A percentile compares a stretch with the other conserved stretches of the same genome.
phyloP scores from a whole-genome alignment of 495 filamentous ascomycete species.

The Lichina pygmaea region DNA sequence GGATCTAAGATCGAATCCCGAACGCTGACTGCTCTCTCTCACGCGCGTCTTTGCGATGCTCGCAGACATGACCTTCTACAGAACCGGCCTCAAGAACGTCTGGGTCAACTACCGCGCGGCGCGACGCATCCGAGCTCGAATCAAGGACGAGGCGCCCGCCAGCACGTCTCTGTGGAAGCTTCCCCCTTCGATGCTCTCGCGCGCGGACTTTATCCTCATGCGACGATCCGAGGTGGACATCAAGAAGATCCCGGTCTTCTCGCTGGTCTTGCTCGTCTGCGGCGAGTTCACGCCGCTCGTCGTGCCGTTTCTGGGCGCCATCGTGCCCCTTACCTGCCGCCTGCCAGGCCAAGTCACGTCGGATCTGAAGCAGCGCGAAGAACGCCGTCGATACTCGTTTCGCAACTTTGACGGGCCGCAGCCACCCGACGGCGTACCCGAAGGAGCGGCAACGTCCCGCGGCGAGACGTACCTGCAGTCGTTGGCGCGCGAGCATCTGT shows the following conservation, averaged over 20 bases:
- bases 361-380: slow-evolving; percentile 22
- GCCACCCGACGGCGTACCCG: background rate
- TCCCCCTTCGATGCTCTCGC: slow-evolving; percentile 14
- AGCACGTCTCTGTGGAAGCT: slow-evolving; percentile 8
- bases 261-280: slow-evolving; percentile 38
- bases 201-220: slow-evolving; percentile 38
- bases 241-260: slow-evolving; percentile 49
- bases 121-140: slow-evolving; percentile 17
- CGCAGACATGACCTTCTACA: slow-evolving; percentile 45
- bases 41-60: background rate
- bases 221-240: slow-evolving; percentile 39
- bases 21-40: background rate
- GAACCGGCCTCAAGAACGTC: slow-evolving; percentile 48
- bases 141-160: slow-evolving; percentile 4
- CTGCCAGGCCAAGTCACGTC: slow-evolving; percentile 43
- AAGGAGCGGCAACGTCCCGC: background rate
- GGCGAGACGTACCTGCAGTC: background rate
- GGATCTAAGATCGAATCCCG: background rate
- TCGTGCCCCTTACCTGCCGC: slow-evolving; percentile 57
- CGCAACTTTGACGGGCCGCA: slow-evolving; percentile 6
- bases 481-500: slow-evolving; percentile 2
- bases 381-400: slow-evolving; percentile 18
- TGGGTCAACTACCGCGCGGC: slow-evolving; percentile 24
- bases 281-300: slow-evolving; percentile 69
- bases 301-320: slow-evolving; percentile 30